Percentiles rank a stretch among this genome's conserved stretches.
phyloP scores from a whole-genome alignment of 2,329 filamentous ascomycete genomes.

The Coniochaeta sp. region DNA sequence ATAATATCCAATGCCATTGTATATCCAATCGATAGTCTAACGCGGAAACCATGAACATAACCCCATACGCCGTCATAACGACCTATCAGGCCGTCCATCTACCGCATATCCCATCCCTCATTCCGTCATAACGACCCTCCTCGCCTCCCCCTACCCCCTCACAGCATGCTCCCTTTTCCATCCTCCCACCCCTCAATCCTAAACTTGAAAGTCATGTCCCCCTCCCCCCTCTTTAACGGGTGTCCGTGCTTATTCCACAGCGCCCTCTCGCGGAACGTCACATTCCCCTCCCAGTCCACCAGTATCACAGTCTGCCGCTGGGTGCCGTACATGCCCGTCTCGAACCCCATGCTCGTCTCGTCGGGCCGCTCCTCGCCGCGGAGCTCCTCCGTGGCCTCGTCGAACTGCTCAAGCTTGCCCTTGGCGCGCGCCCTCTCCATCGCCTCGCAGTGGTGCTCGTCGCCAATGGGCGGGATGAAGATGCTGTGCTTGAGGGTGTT shows the following conservation, averaged over 20 bases:
- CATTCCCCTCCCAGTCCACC: conserved; percentile 56
- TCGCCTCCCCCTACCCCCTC: background rate
- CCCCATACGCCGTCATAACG: too few relatives aligned
- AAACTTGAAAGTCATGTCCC: conserved; percentile 50
- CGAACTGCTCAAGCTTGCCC: conserved; percentile 24
- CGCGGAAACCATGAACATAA: too few relatives aligned
- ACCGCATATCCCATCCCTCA: too few relatives aligned
- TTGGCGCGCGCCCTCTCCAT: conserved; percentile 33
- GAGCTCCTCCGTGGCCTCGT: conserved; percentile 25
- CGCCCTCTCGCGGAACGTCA: conserved; percentile 52
- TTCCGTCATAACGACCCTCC: background rate
- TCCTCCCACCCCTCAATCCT: conserved; percentile 46
- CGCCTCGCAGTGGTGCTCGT: conserved; percentile 33
- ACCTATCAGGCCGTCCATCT: too few relatives aligned
- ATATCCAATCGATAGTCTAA: too few relatives aligned
- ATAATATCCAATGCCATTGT: too few relatives aligned
- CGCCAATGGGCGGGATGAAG: conserved; percentile 53
- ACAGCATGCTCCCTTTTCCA: background rate
- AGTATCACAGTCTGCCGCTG: conserved; percentile 57
- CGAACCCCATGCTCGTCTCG: conserved; percentile 34
- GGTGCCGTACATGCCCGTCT: conserved; percentile 56
- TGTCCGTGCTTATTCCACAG: conserved; percentile 54
- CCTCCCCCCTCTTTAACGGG: conserved; percentile 42
- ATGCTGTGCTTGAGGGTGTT: conserved; percentile 50
- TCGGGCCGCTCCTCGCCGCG: conserved; percentile 31